Evolutionary conservation across 2,329 filamentous ascomycete species (phyloP).

Genomic region (Diaporthe velutina): DNA sequence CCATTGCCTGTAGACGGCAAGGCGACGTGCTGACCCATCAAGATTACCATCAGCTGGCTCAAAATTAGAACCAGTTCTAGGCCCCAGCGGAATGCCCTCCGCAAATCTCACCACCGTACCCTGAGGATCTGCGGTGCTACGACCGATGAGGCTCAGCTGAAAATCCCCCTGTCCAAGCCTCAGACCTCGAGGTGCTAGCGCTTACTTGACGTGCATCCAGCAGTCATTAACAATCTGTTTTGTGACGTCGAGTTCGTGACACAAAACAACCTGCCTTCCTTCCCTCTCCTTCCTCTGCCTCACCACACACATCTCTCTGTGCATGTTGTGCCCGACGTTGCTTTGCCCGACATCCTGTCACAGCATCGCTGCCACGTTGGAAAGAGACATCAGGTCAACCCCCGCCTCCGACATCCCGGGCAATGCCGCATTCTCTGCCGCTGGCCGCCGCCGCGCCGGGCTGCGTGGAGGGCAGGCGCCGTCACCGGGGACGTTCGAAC

Average conservation of each 20-base stretch:
- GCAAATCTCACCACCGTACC: background rate
- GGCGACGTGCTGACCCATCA: background rate
- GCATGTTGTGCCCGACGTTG: background rate
- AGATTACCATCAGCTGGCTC: background rate
- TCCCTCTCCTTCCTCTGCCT: background rate
- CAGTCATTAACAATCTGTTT: conserved; percentile 11
- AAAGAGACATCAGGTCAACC: background rate
- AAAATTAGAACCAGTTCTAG: background rate
- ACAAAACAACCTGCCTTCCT: background rate
- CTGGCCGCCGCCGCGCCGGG: conserved; percentile 1
- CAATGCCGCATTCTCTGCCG: background rate
- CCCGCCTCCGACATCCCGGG: background rate
- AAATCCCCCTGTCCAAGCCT: conserved; percentile 38
- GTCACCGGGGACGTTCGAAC: conserved; percentile 29
- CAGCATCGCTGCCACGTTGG: background rate
- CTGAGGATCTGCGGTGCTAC: conserved; percentile 29
- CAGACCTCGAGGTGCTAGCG: conserved; percentile 32
- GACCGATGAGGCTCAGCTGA: conserved; percentile 39
- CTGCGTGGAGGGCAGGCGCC: conserved; percentile 20
- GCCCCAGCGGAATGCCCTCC: conserved; percentile 14
- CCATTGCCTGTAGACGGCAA: background rate
- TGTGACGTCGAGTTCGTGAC: conserved; percentile 27
- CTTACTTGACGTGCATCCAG: conserved; percentile 36
- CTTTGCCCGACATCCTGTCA: background rate
- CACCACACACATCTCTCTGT: background rate